Percentiles rank a stretch among this genome's conserved stretches.
Evolutionary conservation across 2,329 filamentous ascomycete genomes (phyloP).

Genomic region (Parascedosporium putredinis): DNA sequence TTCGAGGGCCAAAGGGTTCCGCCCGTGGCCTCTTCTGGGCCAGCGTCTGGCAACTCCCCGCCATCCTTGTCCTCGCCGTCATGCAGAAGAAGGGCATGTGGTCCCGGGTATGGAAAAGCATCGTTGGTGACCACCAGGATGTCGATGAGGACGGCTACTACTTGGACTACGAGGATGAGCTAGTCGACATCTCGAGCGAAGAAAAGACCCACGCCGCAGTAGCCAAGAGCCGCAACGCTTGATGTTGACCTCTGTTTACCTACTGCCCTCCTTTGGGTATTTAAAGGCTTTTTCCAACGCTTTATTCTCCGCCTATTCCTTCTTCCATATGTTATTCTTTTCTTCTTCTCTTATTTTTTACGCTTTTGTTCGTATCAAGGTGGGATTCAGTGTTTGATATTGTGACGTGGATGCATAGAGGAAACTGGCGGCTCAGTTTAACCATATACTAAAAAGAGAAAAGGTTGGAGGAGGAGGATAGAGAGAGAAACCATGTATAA

Average conservation of each 20-base stretch:
- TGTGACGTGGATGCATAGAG: background rate
- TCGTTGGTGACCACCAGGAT: constrained; percentile 40
- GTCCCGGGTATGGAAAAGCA: constrained; percentile 65
- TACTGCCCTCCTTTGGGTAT: too few species aligned
- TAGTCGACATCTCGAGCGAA: constrained; percentile 20
- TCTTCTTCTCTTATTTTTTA: background rate
- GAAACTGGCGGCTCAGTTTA: too few species aligned
- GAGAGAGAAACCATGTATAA: background rate
- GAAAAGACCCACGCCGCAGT: background rate
- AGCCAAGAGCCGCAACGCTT: background rate
- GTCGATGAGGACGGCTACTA: constrained; percentile 46
- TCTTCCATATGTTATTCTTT: background rate
- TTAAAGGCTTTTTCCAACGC: too few species aligned
- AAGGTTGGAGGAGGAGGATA: too few species aligned
- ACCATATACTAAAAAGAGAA: too few species aligned
- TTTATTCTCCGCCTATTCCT: too few species aligned
- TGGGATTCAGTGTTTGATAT: background rate
- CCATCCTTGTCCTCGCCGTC: constrained; percentile 80
- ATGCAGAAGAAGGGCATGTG: constrained; percentile 90
- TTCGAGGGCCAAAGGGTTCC: constrained; percentile 67
- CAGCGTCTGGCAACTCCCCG: constrained; percentile 90
- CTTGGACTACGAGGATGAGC: constrained; percentile 50
- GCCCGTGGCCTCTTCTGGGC: constrained; percentile 91
- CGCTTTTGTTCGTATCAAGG: too few species aligned
- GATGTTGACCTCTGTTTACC: background rate